Base-by-base conservation (phyloP, 495 filamentous ascomycete genomes). In the Bacidia rubella region DNA sequence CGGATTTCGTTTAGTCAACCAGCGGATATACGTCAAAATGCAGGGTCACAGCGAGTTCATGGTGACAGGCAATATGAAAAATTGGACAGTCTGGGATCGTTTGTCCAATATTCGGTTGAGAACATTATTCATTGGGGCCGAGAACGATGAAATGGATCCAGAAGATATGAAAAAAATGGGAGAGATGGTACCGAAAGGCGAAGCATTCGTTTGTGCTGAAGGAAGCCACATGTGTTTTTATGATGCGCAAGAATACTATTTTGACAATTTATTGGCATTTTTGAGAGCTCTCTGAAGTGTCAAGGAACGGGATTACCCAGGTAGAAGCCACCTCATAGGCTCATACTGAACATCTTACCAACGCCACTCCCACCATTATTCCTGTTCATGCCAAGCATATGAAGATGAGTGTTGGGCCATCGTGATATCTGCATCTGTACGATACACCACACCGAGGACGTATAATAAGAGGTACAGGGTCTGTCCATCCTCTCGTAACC, bases 81-180 rank as follows among this genome's bases (percentile, higher is more conserved):
- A 45, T 4, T 54, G 53, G 53, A 35, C 35, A 15, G 38, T 45
- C 19, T 54, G 53, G 53, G 53, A 49, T 49, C 45, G 45, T 24
- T 54, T 54, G 53, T 26, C 22, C 7, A 26, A 54, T 11, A 54
- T 54, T 32, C 39, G 26, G 32, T 22, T 54, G 27, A 38, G 20
- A 22, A 20, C 53, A 25, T 40, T 54, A 45, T 25, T 40, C 17
- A 20, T 54, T 17, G 53, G 45, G 12, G 53, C 53, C 17, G 46
- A 54, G 38, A 15, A 54, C 29, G 53, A 54, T 50, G 53, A 54
- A 25, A 54, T 54, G 53, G 53, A 54, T 26, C 53, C 53, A 4
- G 46, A 50, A 35, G 53, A 54, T 19, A 40, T 35, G 27, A 49
- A 54, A 23, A 54, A 54, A 45, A 54, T 54, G 53, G 53, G 44